phyloP scores from a whole-genome alignment of 1,284 basidiomycete species.

The Lentinus polychrous region DNA sequence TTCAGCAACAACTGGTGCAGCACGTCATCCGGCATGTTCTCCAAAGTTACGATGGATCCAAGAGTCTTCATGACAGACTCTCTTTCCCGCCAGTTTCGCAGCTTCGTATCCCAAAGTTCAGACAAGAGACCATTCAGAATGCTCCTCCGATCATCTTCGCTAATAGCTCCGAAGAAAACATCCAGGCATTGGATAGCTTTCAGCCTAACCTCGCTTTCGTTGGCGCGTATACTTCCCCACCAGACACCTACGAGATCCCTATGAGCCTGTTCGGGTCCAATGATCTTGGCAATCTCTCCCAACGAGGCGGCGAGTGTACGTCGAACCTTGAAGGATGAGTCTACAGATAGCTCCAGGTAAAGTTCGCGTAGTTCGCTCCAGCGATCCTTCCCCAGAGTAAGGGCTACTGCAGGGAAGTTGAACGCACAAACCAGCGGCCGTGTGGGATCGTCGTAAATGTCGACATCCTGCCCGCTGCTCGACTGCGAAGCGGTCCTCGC shows the following conservation, averaged over 20 bases:
- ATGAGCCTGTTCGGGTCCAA: slow-evolving; percentile 65
- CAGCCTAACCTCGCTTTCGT: slow-evolving; percentile 65
- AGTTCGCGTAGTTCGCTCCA: slow-evolving; percentile 75
- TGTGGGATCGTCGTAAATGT: slow-evolving; percentile 46
- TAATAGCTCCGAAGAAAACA: slow-evolving; percentile 52
- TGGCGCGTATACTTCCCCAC: slow-evolving; percentile 52
- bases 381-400: slow-evolving; percentile 72
- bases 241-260: slow-evolving; percentile 74
- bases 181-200: slow-evolving; percentile 63
- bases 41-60: slow-evolving; percentile 28
- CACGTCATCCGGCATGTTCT: slow-evolving; percentile 19
- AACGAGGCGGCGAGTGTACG: slow-evolving; percentile 81
- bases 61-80: slow-evolving; percentile 62
- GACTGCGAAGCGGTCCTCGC: slow-evolving; percentile 3
- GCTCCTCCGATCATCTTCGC: slow-evolving; percentile 39
- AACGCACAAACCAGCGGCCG: slow-evolving; percentile 87
- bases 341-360: slow-evolving; percentile 61
- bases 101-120: slow-evolving; percentile 49
- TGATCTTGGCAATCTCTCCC: slow-evolving; percentile 85
- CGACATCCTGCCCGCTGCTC: slow-evolving; percentile 10
- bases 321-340: slow-evolving; percentile 58
- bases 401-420: slow-evolving; percentile 89
- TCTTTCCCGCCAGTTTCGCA: slow-evolving; percentile 81
- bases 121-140: slow-evolving; percentile 37
- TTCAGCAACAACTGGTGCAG: slow-evolving; percentile 47